Conservation (phyloP, 768 basidiomycete genomes). For the Pholiota conissans region DNA sequence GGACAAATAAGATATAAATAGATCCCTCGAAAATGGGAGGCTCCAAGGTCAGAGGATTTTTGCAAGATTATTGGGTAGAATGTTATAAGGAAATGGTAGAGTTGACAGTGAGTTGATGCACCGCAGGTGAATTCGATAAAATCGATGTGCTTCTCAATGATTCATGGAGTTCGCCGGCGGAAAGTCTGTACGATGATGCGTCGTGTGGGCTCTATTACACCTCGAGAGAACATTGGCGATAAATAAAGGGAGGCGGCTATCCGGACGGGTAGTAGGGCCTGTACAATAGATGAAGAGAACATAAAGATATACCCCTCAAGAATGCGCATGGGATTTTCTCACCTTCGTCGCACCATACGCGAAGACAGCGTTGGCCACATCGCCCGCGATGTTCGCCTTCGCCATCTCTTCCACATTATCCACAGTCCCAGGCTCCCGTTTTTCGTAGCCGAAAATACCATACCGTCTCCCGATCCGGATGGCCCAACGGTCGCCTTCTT, state of each 20-base stretch:
- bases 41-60: no score
- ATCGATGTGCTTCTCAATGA: neutral
- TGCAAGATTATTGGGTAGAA: neutral
- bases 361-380: conserved; percentile 79
- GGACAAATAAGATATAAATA: conserved; percentile 13
- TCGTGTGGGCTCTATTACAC: conserved; percentile 63
- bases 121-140: no score
- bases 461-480: conserved; percentile 72
- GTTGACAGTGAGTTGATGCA: no score
- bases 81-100: neutral
- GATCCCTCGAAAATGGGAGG: neutral
- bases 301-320: no score
- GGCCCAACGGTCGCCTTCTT: conserved; percentile 76
- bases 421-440: conserved; percentile 34
- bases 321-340: no score
- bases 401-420: conserved; percentile 24
- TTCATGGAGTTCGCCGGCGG: conserved; percentile 20
- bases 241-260: conserved; percentile 73
- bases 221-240: conserved; percentile 70
- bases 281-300: neutral
- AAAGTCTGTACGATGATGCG: conserved; percentile 32
- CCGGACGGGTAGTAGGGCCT: conserved; percentile 76
- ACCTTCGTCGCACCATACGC: conserved; percentile 86
- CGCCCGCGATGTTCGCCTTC: conserved; percentile 55
- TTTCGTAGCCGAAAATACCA: conserved; percentile 79